phyloP scores from a whole-genome alignment of 1,139 yeast genomes.

The Debaryomyces psychrophilus region DNA sequence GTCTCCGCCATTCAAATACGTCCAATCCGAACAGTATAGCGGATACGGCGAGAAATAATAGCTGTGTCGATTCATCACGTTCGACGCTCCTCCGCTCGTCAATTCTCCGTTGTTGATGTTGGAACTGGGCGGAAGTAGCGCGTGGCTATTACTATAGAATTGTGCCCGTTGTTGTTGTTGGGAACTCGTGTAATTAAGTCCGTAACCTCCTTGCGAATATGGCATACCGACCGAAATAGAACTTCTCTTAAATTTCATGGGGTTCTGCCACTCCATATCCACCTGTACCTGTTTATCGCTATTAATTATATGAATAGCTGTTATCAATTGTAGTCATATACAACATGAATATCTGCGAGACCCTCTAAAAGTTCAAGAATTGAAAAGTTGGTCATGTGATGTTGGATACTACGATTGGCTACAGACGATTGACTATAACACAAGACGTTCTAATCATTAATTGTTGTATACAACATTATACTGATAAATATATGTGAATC shows the following conservation, averaged over 20 bases:
- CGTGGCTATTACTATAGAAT: slow-evolving; percentile 16
- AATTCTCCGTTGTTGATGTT: slow-evolving; percentile 11
- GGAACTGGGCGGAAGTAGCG: slow-evolving; percentile 17
- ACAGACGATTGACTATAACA: not conserved
- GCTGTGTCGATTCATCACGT: slow-evolving; percentile 42
- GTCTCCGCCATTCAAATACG: slow-evolving; percentile 36
- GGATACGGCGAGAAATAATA: slow-evolving; percentile 65
- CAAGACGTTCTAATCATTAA: not conserved
- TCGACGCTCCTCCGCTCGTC: slow-evolving; percentile 9
- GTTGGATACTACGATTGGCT: not conserved
- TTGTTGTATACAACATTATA: not conserved
- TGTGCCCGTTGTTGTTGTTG: slow-evolving; percentile 14
- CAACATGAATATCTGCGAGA: not conserved
- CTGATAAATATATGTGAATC: not conserved
- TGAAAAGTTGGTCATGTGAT: not conserved
- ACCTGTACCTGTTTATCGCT: not conserved
- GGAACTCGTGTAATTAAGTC: slow-evolving; percentile 13
- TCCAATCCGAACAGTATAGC: slow-evolving; percentile 72
- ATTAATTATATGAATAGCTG: not conserved
- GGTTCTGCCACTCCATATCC: slow-evolving; percentile 23
- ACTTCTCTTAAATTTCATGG: slow-evolving; percentile 16
- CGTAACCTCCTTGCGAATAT: slow-evolving; percentile 5
- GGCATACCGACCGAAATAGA: slow-evolving; percentile 21
- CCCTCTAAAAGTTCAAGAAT: not conserved
- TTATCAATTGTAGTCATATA: not conserved